Evolutionary conservation across 805 yeast genomes (phyloP).

Genomic region (Maudiozyma turicensis): DNA sequence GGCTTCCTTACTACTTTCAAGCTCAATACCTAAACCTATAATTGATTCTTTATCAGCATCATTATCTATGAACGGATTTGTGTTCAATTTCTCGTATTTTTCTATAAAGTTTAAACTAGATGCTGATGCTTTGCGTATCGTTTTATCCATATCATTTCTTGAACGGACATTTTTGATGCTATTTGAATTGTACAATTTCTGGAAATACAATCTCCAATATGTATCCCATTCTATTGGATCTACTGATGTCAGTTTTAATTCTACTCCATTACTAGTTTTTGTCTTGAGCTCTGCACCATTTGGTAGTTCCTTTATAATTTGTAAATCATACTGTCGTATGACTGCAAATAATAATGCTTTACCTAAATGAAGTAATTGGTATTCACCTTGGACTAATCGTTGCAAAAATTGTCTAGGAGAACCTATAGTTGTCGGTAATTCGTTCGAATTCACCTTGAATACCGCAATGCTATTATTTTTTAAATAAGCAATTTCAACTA

Average conservation of each 20-base stretch:
- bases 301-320: slow-evolving; percentile 3
- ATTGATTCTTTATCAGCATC: background rate
- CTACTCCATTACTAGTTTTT: slow-evolving; percentile 13
- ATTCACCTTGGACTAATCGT: slow-evolving; percentile 8
- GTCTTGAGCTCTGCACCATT: slow-evolving; percentile 12
- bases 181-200: slow-evolving; percentile 9
- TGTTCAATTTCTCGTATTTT: background rate
- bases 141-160: background rate
- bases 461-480: slow-evolving; percentile 17
- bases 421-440: slow-evolving; percentile 5
- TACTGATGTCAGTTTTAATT: slow-evolving; percentile 11
- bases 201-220: slow-evolving; percentile 18
- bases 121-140: background rate
- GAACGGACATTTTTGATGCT: background rate
- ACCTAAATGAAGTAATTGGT: slow-evolving; percentile 12
- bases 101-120: background rate
- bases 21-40: background rate
- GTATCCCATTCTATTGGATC: slow-evolving; percentile 19
- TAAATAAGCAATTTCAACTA: slow-evolving; percentile 19
- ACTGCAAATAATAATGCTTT: slow-evolving; percentile 22
- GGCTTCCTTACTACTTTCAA: background rate
- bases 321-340: slow-evolving; percentile 15
- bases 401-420: slow-evolving; percentile 5
- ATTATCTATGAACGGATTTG: background rate
- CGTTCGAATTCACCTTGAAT: slow-evolving; percentile 16